A percentile compares a stretch with the other conserved stretches of the same genome.
Evolutionary conservation across 768 basidiomycete genomes (phyloP).

Genomic region (Dacryopinax spathularia): DNA sequence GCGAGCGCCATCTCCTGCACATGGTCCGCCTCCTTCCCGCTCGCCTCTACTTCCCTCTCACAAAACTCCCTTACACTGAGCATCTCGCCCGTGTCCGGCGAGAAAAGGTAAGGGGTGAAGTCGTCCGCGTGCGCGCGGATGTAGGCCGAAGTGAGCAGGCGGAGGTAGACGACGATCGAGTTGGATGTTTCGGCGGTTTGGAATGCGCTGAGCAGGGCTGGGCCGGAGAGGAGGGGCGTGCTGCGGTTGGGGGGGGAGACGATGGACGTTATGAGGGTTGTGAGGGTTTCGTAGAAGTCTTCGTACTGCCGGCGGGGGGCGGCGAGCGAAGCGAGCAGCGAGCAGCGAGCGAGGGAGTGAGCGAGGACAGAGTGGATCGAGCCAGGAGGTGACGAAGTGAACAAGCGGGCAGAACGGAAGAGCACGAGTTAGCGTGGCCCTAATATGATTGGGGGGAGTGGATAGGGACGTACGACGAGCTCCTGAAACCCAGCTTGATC

Average conservation of each 20-base stretch:
- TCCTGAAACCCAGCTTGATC: slow-evolving; percentile 46
- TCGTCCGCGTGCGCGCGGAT: slow-evolving; percentile 48
- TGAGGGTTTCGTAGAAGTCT: slow-evolving; percentile 59
- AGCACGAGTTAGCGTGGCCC: too few species aligned
- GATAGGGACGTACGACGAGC: slow-evolving; percentile 39
- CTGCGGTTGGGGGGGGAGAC: slow-evolving; percentile 27
- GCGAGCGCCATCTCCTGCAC: slow-evolving; percentile 69
- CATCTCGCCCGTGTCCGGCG: slow-evolving; percentile 51
- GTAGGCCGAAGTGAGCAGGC: slow-evolving; percentile 71
- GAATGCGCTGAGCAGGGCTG: slow-evolving; percentile 37
- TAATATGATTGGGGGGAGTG: neutral
- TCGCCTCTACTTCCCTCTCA: slow-evolving; percentile 57
- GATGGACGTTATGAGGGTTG: slow-evolving; percentile 36
- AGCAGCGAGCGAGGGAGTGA: neutral
- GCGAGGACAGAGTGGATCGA: too few species aligned
- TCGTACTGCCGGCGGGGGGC: too few species aligned
- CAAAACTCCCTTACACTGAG: slow-evolving; percentile 57
- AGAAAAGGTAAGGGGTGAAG: slow-evolving; percentile 59
- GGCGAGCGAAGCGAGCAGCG: neutral
- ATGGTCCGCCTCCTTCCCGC: slow-evolving; percentile 72
- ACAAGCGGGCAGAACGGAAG: slow-evolving; percentile 1
- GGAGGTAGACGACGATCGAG: slow-evolving; percentile 63
- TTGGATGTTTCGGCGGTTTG: slow-evolving; percentile 44
- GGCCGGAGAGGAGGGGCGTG: slow-evolving; percentile 23
- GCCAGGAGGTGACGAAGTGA: neutral